Percentiles rank a stretch among this genome's conserved stretches.
Evolutionary conservation across 352 stramenopile genomes (phyloP).

Genomic region (Globisporangium camurandrum): DNA sequence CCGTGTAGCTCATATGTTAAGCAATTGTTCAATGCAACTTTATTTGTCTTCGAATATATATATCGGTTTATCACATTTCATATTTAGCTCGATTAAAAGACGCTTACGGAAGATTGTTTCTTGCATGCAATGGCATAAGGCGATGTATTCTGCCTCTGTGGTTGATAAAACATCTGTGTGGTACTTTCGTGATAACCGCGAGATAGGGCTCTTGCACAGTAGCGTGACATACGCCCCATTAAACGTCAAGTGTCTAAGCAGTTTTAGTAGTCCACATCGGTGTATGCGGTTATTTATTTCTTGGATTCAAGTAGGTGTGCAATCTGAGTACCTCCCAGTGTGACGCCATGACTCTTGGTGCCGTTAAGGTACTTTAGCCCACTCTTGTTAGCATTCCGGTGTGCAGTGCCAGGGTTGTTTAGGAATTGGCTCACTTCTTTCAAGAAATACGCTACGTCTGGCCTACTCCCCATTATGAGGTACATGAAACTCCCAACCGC

Average conservation of each 20-base stretch:
- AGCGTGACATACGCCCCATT: constrained; percentile 15
- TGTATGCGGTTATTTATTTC: not conserved
- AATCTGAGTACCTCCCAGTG: not conserved
- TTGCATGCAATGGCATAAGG: constrained; percentile 17
- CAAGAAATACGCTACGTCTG: not conserved
- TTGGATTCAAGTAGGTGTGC: not conserved
- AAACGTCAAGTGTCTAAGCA: constrained; percentile 15
- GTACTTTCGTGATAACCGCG: constrained; percentile 15
- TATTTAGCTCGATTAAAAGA: not conserved
- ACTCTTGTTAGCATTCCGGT: not conserved
- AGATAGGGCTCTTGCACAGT: constrained; percentile 13
- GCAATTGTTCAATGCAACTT: not conserved
- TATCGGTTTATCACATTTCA: not conserved
- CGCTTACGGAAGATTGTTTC: constrained; percentile 10
- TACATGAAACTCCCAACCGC: not conserved
- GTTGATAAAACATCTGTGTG: constrained; percentile 19
- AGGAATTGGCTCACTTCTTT: not conserved
- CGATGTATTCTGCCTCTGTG: constrained; percentile 16
- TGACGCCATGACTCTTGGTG: not conserved
- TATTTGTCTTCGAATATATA: not conserved
- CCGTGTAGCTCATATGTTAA: not conserved
- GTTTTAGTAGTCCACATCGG: constrained; percentile 7
- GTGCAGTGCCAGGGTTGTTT: not conserved
- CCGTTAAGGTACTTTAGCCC: not conserved
- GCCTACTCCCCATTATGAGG: not conserved